Conservation (phyloP, 2,329 filamentous ascomycete genomes). For the Calonectria honghensis region DNA sequence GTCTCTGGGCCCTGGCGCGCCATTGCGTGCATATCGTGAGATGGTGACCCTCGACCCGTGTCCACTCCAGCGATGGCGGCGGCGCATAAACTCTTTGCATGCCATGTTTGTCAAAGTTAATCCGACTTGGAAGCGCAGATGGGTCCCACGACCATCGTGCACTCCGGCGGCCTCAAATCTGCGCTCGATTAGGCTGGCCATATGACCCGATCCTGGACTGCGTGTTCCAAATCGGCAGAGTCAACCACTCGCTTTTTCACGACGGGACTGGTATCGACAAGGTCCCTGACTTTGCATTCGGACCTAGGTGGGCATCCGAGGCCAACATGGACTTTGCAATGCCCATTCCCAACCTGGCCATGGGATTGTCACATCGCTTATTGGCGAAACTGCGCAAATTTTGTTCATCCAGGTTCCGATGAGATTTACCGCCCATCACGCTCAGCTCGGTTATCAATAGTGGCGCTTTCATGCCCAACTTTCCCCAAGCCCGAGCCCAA, state of each 20-base stretch:
- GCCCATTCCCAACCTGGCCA: conserved; percentile 31
- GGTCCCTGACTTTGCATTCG: conserved; percentile 23
- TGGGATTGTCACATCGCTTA: conserved; percentile 47
- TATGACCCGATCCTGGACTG: conserved; percentile 43
- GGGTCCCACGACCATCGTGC: conserved; percentile 39
- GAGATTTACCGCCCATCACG: conserved; percentile 37
- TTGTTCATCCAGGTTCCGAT: conserved; percentile 42
- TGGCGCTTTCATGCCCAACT: conserved; percentile 49
- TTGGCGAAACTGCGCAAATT: conserved; percentile 36
- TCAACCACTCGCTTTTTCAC: conserved; percentile 42
- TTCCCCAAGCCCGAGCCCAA: conserved; percentile 44
- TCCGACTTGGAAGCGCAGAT: conserved; percentile 27
- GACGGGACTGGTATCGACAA: conserved; percentile 19
- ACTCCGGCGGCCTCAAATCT: conserved; percentile 50
- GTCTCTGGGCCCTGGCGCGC: conserved; percentile 2
- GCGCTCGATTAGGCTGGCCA: conserved; percentile 55
- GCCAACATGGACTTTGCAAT: conserved; percentile 26
- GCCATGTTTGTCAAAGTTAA: conserved; percentile 32
- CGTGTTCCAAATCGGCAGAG: conserved; percentile 50
- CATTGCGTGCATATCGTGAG: conserved; percentile 51
- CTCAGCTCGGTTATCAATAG: conserved; percentile 34
- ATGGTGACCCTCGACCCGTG: conserved; percentile 41
- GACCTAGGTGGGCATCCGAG: conserved; percentile 19
- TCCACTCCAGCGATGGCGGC: conserved; percentile 31
- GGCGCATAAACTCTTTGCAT: conserved; percentile 40